Conservation (phyloP, 805 yeast species). For the Wickerhamiella qilinensis region DNA sequence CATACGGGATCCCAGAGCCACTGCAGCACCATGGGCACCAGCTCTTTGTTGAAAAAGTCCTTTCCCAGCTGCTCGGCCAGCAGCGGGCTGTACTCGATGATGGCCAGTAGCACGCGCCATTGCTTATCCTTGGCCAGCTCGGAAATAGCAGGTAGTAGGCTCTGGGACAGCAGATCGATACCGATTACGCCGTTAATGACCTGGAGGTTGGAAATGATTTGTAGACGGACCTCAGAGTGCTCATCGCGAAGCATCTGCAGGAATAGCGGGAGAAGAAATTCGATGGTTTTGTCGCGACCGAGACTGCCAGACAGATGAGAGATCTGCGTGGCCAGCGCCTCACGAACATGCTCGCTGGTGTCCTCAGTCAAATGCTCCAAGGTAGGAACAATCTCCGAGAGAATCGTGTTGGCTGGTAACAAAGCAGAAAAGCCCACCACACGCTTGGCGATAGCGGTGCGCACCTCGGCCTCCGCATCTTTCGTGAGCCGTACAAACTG, state of each 20-base stretch:
- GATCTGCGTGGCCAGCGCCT: slow-evolving; percentile 77
- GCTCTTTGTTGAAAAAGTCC: slow-evolving; percentile 79
- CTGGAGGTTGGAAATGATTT: slow-evolving; percentile 82
- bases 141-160: slow-evolving; percentile 85
- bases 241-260: slow-evolving; percentile 92
- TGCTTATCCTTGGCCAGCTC: slow-evolving; percentile 91
- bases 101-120: slow-evolving; percentile 96
- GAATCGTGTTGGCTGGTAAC: slow-evolving; percentile 31
- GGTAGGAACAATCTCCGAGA: slow-evolving; percentile 63
- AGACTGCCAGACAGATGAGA: slow-evolving; percentile 75
- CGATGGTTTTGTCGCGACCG: slow-evolving; percentile 71
- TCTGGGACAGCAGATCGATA: slow-evolving; percentile 69
- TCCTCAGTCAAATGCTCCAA: slow-evolving; percentile 76
- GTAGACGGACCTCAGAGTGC: slow-evolving; percentile 87
- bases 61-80: slow-evolving; percentile 90
- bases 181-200: slow-evolving; percentile 91
- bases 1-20: slow-evolving; percentile 98
- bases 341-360: slow-evolving; percentile 83
- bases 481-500: slow-evolving; percentile 65
- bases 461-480: slow-evolving; percentile 92
- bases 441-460: slow-evolving; percentile 87
- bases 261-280: slow-evolving; percentile 71
- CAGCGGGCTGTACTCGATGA: slow-evolving; percentile 89
- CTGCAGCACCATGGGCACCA: slow-evolving; percentile 81
- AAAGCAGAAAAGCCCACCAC: slow-evolving; percentile 37